Conservation (phyloP, 1,284 basidiomycete genomes). For the Sanghuangporus baumii region DNA sequence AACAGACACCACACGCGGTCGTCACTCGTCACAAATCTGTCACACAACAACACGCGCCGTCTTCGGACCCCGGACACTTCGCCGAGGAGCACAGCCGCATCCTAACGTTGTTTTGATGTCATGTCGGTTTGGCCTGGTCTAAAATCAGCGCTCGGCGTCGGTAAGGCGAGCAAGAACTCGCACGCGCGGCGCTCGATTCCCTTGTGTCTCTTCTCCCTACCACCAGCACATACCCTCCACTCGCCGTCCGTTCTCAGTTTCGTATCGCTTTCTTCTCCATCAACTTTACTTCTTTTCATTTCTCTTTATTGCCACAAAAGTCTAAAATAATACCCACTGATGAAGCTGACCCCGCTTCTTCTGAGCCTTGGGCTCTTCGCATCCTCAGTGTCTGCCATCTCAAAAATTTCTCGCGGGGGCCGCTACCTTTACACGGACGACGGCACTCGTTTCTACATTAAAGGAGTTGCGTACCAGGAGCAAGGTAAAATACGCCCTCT, state of each 20-base stretch:
- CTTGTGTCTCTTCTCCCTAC: neutral
- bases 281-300: neutral
- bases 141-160: neutral
- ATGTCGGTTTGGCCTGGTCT: too few relatives aligned
- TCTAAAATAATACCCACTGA: neutral
- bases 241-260: neutral
- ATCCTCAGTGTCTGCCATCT: slow-evolving; percentile 46
- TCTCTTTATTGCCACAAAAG: neutral
- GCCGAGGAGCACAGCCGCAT: neutral
- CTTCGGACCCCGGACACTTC: neutral
- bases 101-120: neutral
- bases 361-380: slow-evolving; percentile 26
- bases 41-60: too few relatives aligned
- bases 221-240: neutral
- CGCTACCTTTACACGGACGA: slow-evolving; percentile 75
- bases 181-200: neutral
- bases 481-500: slow-evolving; percentile 51
- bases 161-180: neutral
- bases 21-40: too few relatives aligned
- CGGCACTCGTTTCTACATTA: slow-evolving; percentile 83
- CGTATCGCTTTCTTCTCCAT: neutral
- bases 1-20: too few relatives aligned
- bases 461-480: slow-evolving; percentile 87
- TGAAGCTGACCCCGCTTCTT: slow-evolving; percentile 5
- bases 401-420: slow-evolving; percentile 56